Percentiles rank a stretch among this genome's conserved stretches.
Conservation (phyloP, 2,329 filamentous ascomycete genomes). For the Ceratocystiopsis sp. region DNA sequence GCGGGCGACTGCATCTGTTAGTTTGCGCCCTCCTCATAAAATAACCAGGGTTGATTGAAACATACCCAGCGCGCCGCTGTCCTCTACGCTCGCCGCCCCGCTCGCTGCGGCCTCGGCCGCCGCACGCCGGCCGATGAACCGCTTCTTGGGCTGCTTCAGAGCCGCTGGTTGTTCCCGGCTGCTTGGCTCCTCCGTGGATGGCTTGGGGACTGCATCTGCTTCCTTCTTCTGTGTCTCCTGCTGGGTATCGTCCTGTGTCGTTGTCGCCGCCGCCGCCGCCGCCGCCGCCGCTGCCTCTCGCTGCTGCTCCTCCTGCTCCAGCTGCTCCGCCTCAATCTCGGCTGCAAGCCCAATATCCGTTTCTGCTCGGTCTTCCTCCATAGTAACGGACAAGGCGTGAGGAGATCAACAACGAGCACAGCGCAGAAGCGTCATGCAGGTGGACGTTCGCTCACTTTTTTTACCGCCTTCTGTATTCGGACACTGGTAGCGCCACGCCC, state of each 20-base stretch:
- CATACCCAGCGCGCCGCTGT: constrained; percentile 40
- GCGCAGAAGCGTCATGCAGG: too few relatives aligned
- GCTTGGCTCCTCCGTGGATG: constrained; percentile 17
- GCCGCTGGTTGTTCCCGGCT: constrained; percentile 9
- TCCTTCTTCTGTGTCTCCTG: not conserved
- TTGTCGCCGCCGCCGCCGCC: not conserved
- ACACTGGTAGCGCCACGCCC: too few relatives aligned
- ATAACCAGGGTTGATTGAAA: not conserved
- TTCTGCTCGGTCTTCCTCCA: constrained; percentile 61
- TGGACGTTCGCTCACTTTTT: too few relatives aligned
- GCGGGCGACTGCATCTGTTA: constrained; percentile 40
- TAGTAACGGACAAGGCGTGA: constrained; percentile 16
- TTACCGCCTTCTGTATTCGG: too few relatives aligned
- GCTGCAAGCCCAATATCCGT: constrained; percentile 54
- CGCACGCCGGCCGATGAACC: constrained; percentile 73
- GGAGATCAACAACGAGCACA: too few relatives aligned
- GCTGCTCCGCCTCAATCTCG: constrained; percentile 33
- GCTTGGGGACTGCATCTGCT: constrained; percentile 8
- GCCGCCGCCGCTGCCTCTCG: not conserved
- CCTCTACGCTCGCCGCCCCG: constrained; percentile 27
- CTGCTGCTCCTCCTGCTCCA: constrained; percentile 19
- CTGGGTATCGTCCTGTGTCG: not conserved
- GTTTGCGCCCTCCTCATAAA: not conserved
- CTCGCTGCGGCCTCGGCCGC: constrained; percentile 34
- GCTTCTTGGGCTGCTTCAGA: constrained; percentile 65